These are phyloP conservation scores for Pilobolus umbonatus DNA, from an alignment of 192 early-diverging fungal species.

Conservation along the genomic window DNA sequence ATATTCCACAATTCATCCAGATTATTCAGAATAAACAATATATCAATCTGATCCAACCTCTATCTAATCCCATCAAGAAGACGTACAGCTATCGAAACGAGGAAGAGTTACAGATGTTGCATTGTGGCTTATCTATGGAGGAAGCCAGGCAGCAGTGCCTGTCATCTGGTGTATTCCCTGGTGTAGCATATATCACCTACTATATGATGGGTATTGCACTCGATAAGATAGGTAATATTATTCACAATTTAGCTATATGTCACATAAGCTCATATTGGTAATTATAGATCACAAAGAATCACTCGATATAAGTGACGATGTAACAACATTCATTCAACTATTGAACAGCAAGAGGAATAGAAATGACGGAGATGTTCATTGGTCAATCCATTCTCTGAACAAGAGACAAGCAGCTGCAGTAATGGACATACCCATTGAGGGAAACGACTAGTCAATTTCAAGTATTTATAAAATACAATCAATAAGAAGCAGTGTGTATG, in stretches of 20 bases:
- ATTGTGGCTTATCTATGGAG: neutral
- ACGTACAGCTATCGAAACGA: conserved; percentile 5
- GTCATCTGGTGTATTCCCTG: conserved; percentile 6
- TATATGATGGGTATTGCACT: conserved; percentile 21
- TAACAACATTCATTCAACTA: neutral
- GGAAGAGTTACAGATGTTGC: conserved; percentile 6
- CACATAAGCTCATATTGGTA: neutral
- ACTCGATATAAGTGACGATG: conserved; percentile 3
- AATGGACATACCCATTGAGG: neutral
- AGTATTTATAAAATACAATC: neutral
- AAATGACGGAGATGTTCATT: conserved; percentile 8
- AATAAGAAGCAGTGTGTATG: neutral
- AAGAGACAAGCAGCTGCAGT: neutral
- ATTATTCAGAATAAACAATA: neutral
- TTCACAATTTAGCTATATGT: neutral
- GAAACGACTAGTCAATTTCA: neutral
- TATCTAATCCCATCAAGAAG: neutral
- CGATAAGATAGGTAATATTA: neutral
- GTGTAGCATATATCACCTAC: conserved; percentile 10
- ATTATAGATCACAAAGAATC: neutral
- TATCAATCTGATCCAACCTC: conserved; percentile 9
- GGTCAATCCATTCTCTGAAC: neutral
- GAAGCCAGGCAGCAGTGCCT: neutral
- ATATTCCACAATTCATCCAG: conserved; percentile 13
- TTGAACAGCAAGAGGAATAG: conserved; percentile 1